These are phyloP conservation scores for Trichaptum fuscoviolaceum DNA, from an alignment of 768 basidiomycete species.

Conservation along the genomic window DNA sequence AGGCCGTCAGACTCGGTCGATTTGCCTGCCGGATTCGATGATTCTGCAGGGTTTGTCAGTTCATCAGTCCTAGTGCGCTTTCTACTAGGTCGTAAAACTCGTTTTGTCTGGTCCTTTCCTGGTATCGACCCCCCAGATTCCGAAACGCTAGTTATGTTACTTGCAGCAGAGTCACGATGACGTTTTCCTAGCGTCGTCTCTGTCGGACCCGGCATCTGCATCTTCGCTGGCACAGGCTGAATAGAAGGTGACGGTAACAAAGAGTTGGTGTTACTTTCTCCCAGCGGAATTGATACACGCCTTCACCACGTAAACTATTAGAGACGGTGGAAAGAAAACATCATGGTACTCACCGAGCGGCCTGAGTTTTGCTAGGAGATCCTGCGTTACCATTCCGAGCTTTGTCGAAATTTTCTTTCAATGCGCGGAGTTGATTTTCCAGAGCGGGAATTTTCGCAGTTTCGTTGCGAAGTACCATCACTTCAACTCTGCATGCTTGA, in stretches of 20 bases:
- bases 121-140: slow-evolving; percentile 35
- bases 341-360: not conserved
- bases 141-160: slow-evolving; percentile 34
- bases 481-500: not conserved
- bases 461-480: not conserved
- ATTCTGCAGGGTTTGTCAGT: slow-evolving; percentile 15
- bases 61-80: slow-evolving; percentile 44
- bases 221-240: not conserved
- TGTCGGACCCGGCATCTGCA: slow-evolving; percentile 26
- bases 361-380: not conserved
- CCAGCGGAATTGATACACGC: not conserved
- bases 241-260: not conserved
- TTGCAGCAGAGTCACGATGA: slow-evolving; percentile 46
- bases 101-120: slow-evolving; percentile 34
- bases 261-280: not conserved
- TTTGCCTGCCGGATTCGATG: slow-evolving; percentile 10
- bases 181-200: slow-evolving; percentile 61
- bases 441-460: not conserved
- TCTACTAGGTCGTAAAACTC: slow-evolving; percentile 39
- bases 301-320: not conserved
- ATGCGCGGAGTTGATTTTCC: not conserved
- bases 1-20: slow-evolving; percentile 10
- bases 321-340: not conserved
- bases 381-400: not conserved
- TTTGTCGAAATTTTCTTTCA: not conserved